phyloP scores from a whole-genome alignment of 805 yeast genomes.

The Lachancea cidri region DNA sequence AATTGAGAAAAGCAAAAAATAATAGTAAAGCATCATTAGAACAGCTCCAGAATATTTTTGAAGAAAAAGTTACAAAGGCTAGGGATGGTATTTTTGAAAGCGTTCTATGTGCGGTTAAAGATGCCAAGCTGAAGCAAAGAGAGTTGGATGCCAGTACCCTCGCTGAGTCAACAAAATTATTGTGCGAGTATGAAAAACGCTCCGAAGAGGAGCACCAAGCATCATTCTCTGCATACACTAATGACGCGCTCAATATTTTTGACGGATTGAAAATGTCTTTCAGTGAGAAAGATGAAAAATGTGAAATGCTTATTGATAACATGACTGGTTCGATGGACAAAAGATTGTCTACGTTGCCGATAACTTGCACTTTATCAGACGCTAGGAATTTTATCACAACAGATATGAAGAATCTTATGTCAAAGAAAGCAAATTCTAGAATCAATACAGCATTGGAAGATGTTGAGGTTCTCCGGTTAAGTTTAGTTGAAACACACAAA shows the following conservation, averaged over 20 bases:
- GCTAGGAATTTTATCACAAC: neutral
- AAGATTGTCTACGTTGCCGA: neutral
- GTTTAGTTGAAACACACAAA: neutral
- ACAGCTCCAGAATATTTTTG: constrained; percentile 10
- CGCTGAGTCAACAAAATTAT: neutral
- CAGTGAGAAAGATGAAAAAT: neutral
- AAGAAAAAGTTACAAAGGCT: constrained; percentile 11
- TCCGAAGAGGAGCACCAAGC: neutral
- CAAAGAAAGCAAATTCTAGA: neutral
- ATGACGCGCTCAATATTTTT: neutral
- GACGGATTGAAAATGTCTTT: neutral
- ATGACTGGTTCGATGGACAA: neutral
- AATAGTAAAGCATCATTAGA: constrained; percentile 9
- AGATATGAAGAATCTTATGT: neutral
- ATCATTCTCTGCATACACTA: neutral
- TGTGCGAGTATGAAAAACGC: neutral
- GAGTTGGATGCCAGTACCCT: constrained; percentile 4
- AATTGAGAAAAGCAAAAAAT: constrained; percentile 9
- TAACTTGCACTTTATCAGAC: neutral
- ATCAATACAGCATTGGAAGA: neutral
- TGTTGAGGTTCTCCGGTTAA: neutral
- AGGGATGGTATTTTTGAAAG: constrained; percentile 8
- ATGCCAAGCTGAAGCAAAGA: constrained; percentile 8
- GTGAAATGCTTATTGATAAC: neutral
- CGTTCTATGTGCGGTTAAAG: constrained; percentile 7